Base-by-base conservation (phyloP, 2,329 filamentous ascomycete genomes). In the Harringtonia lauricola region DNA sequence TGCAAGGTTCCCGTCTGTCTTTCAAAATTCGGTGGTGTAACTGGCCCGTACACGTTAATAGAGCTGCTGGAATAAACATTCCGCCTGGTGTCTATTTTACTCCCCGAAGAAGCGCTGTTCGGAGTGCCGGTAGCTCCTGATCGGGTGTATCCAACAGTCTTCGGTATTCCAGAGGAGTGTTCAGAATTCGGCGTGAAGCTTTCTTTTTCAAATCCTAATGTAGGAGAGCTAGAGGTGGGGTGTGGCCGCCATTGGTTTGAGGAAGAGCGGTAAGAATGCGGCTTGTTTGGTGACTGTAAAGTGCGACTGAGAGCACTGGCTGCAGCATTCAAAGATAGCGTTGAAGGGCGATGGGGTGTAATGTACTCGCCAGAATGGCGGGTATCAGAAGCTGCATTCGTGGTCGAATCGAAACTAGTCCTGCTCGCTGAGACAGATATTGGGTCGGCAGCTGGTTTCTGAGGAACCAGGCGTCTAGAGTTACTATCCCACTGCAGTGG, bases 281-380 rank as follows among this genome's bases (percentile, higher is more conserved):
- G 28, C 34, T 1, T 47, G 43, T 3, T 39, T 18, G 10, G 43
- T 36, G 3, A 28, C 41, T 52, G 48, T 35, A 52, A 36, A 6
- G 50, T 46, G 14, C 49, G 45, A 21, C 47, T 42, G 6, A 77
- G 51, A 8, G 74, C 74, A 51, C 71, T 77, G 7, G 73, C 74
- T 15, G 74, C 74, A 35, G 74, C 74, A 41, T 69, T 74, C 13
- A 77, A 55, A 8, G 74, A 76, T 3, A 76, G 59, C 2, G 68
- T 57, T 2, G 72, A 71, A 4, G 43, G 38, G 15, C 36, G 36
- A 1, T 39, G 19, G 9, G 44, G 36, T 8, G 38, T 15, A 8
- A 55, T 51, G 36, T 60, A 64, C 18, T 72, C 70, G 13, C 64
- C 63, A 3, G 64, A 65, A 36, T 61, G 61, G 31, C 66, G 60